Evolutionary conservation across 2,329 filamentous ascomycete genomes (phyloP).

Genomic region (Talaromyces sp.): DNA sequence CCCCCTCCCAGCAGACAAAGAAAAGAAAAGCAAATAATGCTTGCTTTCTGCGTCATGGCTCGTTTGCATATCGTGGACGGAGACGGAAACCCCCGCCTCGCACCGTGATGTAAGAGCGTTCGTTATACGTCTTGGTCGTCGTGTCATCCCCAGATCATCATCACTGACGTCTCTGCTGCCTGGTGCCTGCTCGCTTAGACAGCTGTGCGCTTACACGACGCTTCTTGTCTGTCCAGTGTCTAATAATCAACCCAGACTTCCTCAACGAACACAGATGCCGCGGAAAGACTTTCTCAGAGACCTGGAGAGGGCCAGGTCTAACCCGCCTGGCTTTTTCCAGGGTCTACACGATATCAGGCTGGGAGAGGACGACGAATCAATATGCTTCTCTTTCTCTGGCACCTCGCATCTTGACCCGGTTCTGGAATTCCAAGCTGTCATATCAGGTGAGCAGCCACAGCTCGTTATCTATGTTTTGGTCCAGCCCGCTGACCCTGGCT

Average conservation of each 20-base stretch:
- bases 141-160: neutral
- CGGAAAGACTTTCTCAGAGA: conserved; percentile 61
- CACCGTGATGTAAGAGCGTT: neutral
- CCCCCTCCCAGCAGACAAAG: neutral
- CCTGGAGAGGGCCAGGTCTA: conserved; percentile 34
- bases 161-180: neutral
- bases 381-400: conserved; percentile 54
- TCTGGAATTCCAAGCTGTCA: conserved; percentile 32
- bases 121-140: neutral
- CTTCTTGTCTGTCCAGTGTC: neutral
- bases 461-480: neutral
- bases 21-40: too few relatives aligned
- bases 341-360: conserved; percentile 51
- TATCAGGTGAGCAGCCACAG: conserved; percentile 29
- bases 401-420: conserved; percentile 17
- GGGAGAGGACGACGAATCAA: conserved; percentile 66
- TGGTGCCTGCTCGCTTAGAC: neutral
- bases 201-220: neutral
- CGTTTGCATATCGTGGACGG: neutral
- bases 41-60: neutral
- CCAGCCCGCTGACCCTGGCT: conserved; percentile 5
- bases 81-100: neutral
- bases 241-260: neutral
- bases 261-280: conserved; percentile 48
- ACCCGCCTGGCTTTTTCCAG: conserved; percentile 29